Base-by-base conservation (phyloP, 2,329 filamentous ascomycete genomes). In the Macrophomina pseudophaseolina region DNA sequence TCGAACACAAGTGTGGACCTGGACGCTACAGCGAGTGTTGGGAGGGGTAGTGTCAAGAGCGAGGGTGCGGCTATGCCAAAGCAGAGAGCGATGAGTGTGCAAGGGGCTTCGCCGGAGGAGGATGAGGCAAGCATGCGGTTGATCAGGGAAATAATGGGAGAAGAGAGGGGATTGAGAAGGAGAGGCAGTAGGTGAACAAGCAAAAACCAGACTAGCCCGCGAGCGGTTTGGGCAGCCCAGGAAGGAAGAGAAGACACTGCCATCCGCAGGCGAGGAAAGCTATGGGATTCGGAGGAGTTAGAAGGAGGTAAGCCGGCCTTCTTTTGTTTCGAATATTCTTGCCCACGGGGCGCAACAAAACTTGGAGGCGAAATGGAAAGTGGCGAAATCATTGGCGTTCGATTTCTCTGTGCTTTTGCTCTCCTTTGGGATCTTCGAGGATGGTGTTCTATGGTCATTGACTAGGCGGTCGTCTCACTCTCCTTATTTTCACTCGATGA, bases 141-240 rank as follows among this genome's bases (percentile, higher is more conserved):
- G 9, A 75, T 76, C 14, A 65, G 73, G 54, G 70, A 77, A 62
- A 68, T 78, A 40, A 70, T 73, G 69, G 72, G 72, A 48, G 70
- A 75, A 63, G 73, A 74, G 58, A 73, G 73, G 66, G 74, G 75
- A 4, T 67, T 78, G 67, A 68, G 76, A 49, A 68, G 72, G 32
- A 53, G 65, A 30, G 65, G 65, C 1, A 62, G 56, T n/a, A 52
- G 64, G 64, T 66, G 51, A 58, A 11, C 42, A 58, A 11, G 33
- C 35, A 16, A 18, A 30, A 38, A 30, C 23, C 23, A 3, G 23
- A 23, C 23, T 23, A 23, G 23, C 1, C 23, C 23, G 23, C 23
- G 23, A 23, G 23, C 23, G 23, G 23, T 23, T 23, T 23, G 23
- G 23, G 23, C 3, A 3, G 23, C 23, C 1, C 23, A 23, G 23